A percentile compares a stretch with the other conserved stretches of the same genome.
Evolutionary conservation across 139 green algal genomes (phyloP).

Genomic region (Tetratostichococcus sp.): DNA sequence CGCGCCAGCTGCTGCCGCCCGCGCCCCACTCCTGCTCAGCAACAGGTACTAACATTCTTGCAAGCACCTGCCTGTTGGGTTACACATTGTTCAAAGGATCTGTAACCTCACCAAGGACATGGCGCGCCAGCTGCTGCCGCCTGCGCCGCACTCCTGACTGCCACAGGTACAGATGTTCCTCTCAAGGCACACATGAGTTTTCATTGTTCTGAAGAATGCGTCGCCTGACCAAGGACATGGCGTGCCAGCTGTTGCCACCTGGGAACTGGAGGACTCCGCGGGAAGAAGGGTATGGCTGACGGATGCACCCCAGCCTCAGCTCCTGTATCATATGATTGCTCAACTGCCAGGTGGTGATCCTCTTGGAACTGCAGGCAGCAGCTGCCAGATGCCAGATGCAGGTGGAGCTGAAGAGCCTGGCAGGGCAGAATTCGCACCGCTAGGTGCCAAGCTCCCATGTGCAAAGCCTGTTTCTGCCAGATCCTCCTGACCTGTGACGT

Average conservation of each 20-base stretch:
- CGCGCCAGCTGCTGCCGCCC: constrained; percentile 7
- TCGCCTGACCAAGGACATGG: constrained; percentile 5
- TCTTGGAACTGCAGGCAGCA: not conserved
- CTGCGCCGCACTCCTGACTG: not conserved
- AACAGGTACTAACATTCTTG: not conserved
- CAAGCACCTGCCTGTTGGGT: not conserved
- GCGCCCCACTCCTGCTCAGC: not conserved
- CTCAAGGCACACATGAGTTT: no score
- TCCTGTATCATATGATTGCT: not conserved
- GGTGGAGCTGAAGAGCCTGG: constrained; percentile 6
- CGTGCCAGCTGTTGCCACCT: not conserved
- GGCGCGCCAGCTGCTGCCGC: constrained; percentile 10
- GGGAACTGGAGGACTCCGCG: no score
- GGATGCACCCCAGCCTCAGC: not conserved
- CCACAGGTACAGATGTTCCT: not conserved
- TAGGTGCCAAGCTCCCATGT: no score
- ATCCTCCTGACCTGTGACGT: not conserved
- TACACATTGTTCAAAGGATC: not conserved
- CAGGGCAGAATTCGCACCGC: no score
- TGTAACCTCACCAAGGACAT: constrained; percentile 7
- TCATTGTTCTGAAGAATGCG: not conserved
- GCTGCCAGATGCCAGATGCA: constrained; percentile 7
- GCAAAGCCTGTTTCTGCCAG: no score
- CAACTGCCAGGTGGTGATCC: not conserved
- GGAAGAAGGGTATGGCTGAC: no score